A percentile compares a stretch with the other conserved stretches of the same genome.
Conservation (phyloP, 768 basidiomycete species). For the Filobasidium wieringae region DNA sequence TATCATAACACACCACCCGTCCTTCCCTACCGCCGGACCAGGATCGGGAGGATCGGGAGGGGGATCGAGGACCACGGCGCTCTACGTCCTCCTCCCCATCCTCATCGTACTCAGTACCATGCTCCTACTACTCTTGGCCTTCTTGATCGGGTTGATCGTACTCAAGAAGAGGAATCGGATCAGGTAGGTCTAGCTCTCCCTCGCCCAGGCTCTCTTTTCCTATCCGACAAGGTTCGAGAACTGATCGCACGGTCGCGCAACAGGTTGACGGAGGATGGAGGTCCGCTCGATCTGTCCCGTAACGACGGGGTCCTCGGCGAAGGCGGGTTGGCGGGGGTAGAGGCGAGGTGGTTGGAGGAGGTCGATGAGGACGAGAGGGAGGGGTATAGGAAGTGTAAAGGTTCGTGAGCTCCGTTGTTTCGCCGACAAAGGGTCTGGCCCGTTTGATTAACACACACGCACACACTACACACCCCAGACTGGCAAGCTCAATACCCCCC, state of each 20-base stretch:
- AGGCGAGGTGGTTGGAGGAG: slow-evolving; percentile 83
- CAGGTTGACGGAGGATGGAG: slow-evolving; percentile 63
- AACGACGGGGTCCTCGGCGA: slow-evolving; percentile 77
- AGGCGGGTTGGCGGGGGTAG: slow-evolving; percentile 84
- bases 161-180: slow-evolving; percentile 42
- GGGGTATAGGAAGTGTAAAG: slow-evolving; percentile 75
- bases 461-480: slow-evolving; percentile 25
- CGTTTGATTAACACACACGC: neutral
- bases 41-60: no score
- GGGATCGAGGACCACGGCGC: neutral
- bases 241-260: no score
- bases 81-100: slow-evolving; percentile 65
- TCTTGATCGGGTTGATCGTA: slow-evolving; percentile 78
- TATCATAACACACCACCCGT: no score
- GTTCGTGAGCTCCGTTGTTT: slow-evolving; percentile 31
- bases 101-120: slow-evolving; percentile 88
- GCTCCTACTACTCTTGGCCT: slow-evolving; percentile 79
- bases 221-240: no score
- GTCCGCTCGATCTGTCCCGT: slow-evolving; percentile 83
- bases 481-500: slow-evolving; percentile 67
- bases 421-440: neutral
- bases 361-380: slow-evolving; percentile 55
- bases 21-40: no score
- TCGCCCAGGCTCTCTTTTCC: no score
- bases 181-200: slow-evolving; percentile 24